These are phyloP conservation scores for Mitragyna speciosa DNA, from an alignment of 257 asterid genomes.

Conservation along the genomic window DNA sequence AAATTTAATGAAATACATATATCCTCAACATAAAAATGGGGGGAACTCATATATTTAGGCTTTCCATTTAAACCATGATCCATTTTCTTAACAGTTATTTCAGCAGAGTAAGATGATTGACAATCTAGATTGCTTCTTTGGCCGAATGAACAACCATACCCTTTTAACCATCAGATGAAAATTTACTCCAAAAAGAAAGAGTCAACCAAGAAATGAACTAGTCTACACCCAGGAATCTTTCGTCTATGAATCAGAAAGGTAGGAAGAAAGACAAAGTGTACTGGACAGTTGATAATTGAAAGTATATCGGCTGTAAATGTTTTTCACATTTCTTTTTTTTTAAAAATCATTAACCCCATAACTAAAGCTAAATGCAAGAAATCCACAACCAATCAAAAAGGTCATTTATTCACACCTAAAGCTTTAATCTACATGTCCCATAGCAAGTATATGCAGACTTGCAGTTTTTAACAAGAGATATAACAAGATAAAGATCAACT, in stretches of 20 bases:
- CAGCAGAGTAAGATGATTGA: not conserved
- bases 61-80: not conserved
- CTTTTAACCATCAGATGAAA: not conserved
- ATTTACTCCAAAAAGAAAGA: not conserved
- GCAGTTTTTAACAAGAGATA: not conserved
- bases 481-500: not conserved
- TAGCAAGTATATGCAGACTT: not conserved
- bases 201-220: not conserved
- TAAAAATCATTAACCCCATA: not conserved
- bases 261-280: not conserved
- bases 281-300: not conserved
- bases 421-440: not conserved
- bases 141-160: not conserved
- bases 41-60: not conserved
- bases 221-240: not conserved
- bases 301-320: not conserved
- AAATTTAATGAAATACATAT: not conserved
- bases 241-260: not conserved
- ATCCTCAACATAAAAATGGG: not conserved
- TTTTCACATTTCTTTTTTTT: not conserved
- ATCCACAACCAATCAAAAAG: conserved; percentile 7
- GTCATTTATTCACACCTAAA: not conserved
- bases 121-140: not conserved
- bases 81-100: not conserved
- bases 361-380: not conserved